Evolutionary conservation across 768 basidiomycete species (phyloP).

Genomic region (Pleurotus platypus): DNA sequence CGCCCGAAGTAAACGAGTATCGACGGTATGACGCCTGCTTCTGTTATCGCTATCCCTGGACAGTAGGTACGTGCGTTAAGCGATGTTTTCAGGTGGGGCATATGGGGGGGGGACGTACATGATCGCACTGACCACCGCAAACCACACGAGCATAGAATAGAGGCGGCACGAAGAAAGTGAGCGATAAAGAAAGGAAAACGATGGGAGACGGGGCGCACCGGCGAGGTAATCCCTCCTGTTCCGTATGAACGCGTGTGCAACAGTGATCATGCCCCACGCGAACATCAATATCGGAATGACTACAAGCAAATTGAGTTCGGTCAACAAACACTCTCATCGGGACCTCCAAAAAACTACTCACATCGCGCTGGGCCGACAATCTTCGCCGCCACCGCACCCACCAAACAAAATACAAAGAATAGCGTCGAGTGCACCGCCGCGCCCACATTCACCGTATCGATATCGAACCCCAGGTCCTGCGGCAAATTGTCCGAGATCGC

Average conservation of each 20-base stretch:
- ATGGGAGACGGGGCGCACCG: not conserved
- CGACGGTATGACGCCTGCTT: slow-evolving; percentile 3
- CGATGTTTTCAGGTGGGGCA: not conserved
- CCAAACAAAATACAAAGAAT: slow-evolving; percentile 7
- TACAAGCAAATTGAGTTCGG: not conserved
- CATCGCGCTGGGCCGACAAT: not conserved
- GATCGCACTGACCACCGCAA: not conserved
- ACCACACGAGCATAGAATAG: not conserved
- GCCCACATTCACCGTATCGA: slow-evolving; percentile 3
- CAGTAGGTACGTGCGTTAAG: not conserved
- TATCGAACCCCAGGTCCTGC: not conserved
- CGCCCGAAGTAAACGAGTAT: slow-evolving; percentile 5
- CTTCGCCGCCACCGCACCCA: slow-evolving; percentile 2
- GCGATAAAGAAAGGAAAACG: not conserved
- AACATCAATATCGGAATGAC: slow-evolving; percentile 7
- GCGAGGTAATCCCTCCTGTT: slow-evolving; percentile 2
- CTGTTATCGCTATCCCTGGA: slow-evolving; percentile 6
- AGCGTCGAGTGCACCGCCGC: slow-evolving; percentile 2
- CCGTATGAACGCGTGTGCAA: slow-evolving; percentile 2
- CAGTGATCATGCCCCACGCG: not conserved
- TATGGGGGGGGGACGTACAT: not conserved
- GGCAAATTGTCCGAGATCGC: slow-evolving; percentile 3
- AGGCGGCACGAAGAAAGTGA: not conserved
- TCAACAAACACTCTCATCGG: not conserved
- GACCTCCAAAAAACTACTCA: not conserved